phyloP scores from a whole-genome alignment of 2,329 filamentous ascomycete genomes.

The Diaporthe sp. region DNA sequence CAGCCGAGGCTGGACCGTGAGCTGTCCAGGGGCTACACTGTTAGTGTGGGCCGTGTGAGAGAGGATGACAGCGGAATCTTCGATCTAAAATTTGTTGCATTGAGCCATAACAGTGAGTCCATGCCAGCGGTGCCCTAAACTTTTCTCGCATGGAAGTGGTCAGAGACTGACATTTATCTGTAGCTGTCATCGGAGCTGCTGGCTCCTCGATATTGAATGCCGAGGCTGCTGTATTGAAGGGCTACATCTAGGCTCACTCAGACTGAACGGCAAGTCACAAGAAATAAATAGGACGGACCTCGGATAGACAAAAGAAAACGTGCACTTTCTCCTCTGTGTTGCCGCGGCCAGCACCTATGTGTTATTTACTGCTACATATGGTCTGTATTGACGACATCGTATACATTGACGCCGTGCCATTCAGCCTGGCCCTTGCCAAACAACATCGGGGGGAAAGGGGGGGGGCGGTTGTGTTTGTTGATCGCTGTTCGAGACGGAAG shows the following conservation, averaged over 20 bases:
- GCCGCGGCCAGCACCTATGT: background rate
- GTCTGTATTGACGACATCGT: background rate
- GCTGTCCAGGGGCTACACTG: conserved; percentile 86
- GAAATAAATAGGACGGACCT: background rate
- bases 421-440: background rate
- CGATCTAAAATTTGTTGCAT: conserved; percentile 93
- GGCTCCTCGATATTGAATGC: conserved; percentile 96
- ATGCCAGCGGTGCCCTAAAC: background rate
- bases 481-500: background rate
- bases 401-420: background rate
- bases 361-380: background rate
- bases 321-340: background rate
- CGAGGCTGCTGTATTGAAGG: conserved; percentile 91
- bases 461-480: background rate
- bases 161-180: conserved; percentile 41
- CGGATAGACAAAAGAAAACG: conserved; percentile 30
- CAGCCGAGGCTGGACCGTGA: conserved; percentile 93
- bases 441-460: too few relatives aligned
- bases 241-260: conserved; percentile 71
- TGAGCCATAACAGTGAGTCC: conserved; percentile 81
- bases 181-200: conserved; percentile 93
- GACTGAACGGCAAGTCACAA: background rate
- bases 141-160: background rate
- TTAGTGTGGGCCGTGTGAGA: conserved; percentile 88
- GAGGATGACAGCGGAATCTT: conserved; percentile 91